phyloP scores from a whole-genome alignment of 225 moss, liverwort and hornwort species.

The Pleurozium schreberi region DNA sequence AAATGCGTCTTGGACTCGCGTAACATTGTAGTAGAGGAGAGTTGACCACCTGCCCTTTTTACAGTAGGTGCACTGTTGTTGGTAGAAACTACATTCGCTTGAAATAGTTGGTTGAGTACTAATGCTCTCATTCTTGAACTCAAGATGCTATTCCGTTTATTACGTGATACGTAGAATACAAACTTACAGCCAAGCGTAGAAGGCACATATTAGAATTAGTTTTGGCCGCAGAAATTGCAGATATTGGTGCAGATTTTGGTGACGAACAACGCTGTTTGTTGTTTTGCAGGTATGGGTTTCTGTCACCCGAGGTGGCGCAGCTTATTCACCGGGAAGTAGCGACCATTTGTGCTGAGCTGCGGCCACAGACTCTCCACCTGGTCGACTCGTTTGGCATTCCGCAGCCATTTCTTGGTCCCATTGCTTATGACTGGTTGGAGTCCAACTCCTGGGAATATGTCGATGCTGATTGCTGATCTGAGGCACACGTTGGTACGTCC shows the following conservation, averaged over 20 bases:
- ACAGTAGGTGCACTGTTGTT: background rate
- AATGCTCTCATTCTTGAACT: background rate
- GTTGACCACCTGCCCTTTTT: background rate
- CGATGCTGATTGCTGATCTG: background rate
- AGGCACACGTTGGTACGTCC: background rate
- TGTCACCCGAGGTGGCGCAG: constrained; percentile 49
- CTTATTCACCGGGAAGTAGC: constrained; percentile 45
- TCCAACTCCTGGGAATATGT: constrained; percentile 51
- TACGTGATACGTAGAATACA: background rate
- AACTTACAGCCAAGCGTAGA: background rate
- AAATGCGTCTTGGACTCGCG: background rate
- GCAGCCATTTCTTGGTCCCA: constrained; percentile 54
- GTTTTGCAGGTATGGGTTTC: constrained; percentile 43
- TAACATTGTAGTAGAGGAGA: background rate
- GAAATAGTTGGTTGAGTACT: background rate
- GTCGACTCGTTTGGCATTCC: constrained; percentile 73
- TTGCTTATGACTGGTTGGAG: constrained; percentile 82
- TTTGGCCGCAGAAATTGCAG: background rate
- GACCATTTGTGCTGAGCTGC: constrained; percentile 45
- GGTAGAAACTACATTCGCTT: background rate
- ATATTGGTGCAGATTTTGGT: background rate
- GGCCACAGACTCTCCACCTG: constrained; percentile 60
- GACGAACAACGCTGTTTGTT: background rate
- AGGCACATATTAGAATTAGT: background rate
- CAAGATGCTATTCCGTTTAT: background rate